Base-by-base conservation (phyloP, 345 rosid species). In the Adansonia digitata region DNA sequence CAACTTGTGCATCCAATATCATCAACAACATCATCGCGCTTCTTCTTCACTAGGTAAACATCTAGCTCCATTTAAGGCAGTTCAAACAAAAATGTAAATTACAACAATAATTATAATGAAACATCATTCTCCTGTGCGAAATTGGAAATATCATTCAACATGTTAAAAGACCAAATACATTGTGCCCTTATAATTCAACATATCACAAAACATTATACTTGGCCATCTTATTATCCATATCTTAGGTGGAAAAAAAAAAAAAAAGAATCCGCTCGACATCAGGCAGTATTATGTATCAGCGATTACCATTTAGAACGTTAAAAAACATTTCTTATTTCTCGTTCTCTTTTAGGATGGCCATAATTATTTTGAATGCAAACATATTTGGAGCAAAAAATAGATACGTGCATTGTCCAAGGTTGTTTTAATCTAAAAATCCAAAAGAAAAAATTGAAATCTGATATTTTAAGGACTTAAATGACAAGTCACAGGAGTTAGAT, bases 1-100 rank as follows among this genome's bases (percentile, higher is more conserved):
- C 98, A 94, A 76, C 77, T 88, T 52, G 89, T 86, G 90, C 99
- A 93, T 65, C 99, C 99, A 78, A 83, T 85, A 72, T 86, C 98
- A 84, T 84, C 88, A 77, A 77, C 83, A 75, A 80, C 84, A 81
- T 80, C 72, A 63, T 89, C 92, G 59, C 92, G 95, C 79, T 90
- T 93, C 86, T 89, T 95, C 85, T 90, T 93, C 27, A 90, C 90
- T 1, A 93, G 75, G 85, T 93, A 95, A 53, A 91, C 82, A 90
- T 95, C 99, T 95, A 77, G 70, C 72, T 69, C 69, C 69, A 59
- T 79, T 92, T 79, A 91, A 91, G 90, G 83, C 74, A n/a, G 77
- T 12, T 0, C 46, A 29, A 26, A 31, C n/a, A n/a, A 11, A 27
- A n/a, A 46, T 45, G 9, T 45, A 29, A 11, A 55, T 26, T 3